Evolutionary conservation across 192 early-diverging fungal genomes (phyloP).

Genomic region (Coemansia sp.): DNA sequence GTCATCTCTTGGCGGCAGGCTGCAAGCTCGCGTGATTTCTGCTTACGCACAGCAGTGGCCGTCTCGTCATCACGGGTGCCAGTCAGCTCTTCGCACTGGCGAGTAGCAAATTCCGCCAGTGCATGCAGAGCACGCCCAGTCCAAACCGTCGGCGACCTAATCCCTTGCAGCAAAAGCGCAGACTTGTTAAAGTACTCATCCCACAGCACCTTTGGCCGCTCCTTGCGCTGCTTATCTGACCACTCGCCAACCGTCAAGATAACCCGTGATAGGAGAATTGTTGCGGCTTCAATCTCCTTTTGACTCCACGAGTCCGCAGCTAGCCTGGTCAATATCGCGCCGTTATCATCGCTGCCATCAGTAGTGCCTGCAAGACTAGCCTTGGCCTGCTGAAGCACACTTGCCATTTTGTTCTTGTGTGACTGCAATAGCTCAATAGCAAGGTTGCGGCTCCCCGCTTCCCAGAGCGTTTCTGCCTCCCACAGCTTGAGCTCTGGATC

Average conservation of each 20-base stretch:
- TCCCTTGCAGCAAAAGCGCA: constrained; percentile 24
- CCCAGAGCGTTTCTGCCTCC: constrained; percentile 50
- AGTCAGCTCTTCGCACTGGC: constrained; percentile 42
- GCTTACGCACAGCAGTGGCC: constrained; percentile 32
- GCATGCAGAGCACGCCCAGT: constrained; percentile 44
- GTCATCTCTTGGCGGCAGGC: constrained; percentile 31
- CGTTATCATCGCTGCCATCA: not conserved
- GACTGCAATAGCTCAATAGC: constrained; percentile 39
- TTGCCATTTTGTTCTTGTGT: constrained; percentile 26
- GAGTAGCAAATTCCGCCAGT: constrained; percentile 39
- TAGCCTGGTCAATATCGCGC: too few relatives aligned
- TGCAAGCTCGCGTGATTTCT: constrained; percentile 36
- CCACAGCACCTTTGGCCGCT: constrained; percentile 45
- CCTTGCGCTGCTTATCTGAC: constrained; percentile 38
- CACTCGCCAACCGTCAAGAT: constrained; percentile 43
- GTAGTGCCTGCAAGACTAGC: not conserved
- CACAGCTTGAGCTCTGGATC: constrained; percentile 40
- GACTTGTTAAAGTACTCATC: constrained; percentile 43
- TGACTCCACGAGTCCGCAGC: constrained; percentile 5
- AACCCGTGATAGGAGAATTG: constrained; percentile 35
- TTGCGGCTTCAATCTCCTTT: constrained; percentile 20
- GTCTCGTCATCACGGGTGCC: constrained; percentile 28
- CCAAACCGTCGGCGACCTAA: constrained; percentile 30
- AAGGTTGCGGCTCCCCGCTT: constrained; percentile 26
- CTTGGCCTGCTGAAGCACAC: constrained; percentile 4